Base-by-base conservation (phyloP, 495 filamentous ascomycete species). In the Endocarpon pusillum region DNA sequence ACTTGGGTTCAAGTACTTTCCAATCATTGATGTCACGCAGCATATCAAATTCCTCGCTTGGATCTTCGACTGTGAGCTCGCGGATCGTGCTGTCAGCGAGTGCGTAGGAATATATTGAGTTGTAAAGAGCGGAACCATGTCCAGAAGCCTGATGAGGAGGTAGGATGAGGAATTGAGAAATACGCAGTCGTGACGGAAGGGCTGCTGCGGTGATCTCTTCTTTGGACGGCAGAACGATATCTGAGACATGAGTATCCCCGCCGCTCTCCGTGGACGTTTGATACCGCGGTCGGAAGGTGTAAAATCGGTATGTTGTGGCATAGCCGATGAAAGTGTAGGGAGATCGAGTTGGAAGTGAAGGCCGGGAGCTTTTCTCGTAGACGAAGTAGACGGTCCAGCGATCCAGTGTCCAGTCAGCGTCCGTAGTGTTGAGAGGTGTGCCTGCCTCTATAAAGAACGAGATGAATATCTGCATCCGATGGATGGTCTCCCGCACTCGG, bases 1-100 rank as follows among this genome's bases (percentile, higher is more conserved):
- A 55, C 40, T 61, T 57, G 11, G 55, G 50, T 14, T 40, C 50
- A 29, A 96, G 61, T 34, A 75, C 74, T 16, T 68, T 61, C 25
- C 86, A 65, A 49, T 99, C 89, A 38, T 75, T 74, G 22, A 76
- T 64, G 53, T 96, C 86, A 26, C 89, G 74, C 28, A 99, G 62
- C 37, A 84, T 75, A 51, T 94, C 84, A 43, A 99, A 99, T 10
- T 75, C 73, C 49, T 96, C 86, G 46, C 85, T 94, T 0, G 89
- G 89, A 44, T 96, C 86, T 55, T 99, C 89, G 14, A 99, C 81
- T 0, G 87, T 89, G 42, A 99, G 64, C 51, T 99, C 89, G 31
- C 67, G 58, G 19, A 80, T 73, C 15, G 69, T 66, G 1, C 68
- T 43, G 31, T 76, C 65, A 17, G 62, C 51, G 37, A 73, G 60